Evolutionary conservation across 176 grass and related monocot genomes (phyloP), one percentile per base, ranked within the genome.

Genomic region (Triticum monococcum): DNA sequence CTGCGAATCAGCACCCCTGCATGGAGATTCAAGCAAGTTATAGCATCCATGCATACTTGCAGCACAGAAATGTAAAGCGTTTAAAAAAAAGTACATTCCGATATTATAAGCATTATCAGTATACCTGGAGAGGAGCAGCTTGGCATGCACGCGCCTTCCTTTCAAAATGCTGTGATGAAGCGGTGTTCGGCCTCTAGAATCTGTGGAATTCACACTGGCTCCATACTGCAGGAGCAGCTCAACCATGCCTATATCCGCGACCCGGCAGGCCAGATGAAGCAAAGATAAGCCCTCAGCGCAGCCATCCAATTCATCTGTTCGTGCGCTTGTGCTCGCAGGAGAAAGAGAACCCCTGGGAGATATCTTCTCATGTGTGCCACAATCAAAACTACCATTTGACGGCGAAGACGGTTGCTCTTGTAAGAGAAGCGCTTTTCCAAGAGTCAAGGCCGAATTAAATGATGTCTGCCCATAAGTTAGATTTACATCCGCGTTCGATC

Each of bases 151-250:
- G 43, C 78, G 87, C 30, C 90, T 82, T 41, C 89, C 94, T 90
- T 94, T 97, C 81, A 97, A 81, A 76, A 99, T 90, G 64, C 92
- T 94, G 84, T 97, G 97, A 79, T 99, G 97, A 87, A 99, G 97
- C 13, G 97, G 94, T 1, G 92, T 91, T 24, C 89, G 76, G 2
- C 92, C 88, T 74, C 85, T 93, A 7, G 64, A 84, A 88, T 99
- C 94, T 14, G 71, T 72, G 60, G 89, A 83, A 83, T 99, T 99
- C 59, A 92, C 72, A 78, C 88, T 91, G 31, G 97, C 94, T 4
- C 97, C 94, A 69, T 99, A 99, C 78, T 99, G 97, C 89, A 99
- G 63, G 41, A 99, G 92, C 36, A 99, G 91, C 68, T 99, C 97
- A 88, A 97, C 88, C 97, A 99, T 97, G 12, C 97, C 94, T 37